phyloP scores from a whole-genome alignment of 2,329 filamentous ascomycete species.

The Monilinia fructigena region DNA sequence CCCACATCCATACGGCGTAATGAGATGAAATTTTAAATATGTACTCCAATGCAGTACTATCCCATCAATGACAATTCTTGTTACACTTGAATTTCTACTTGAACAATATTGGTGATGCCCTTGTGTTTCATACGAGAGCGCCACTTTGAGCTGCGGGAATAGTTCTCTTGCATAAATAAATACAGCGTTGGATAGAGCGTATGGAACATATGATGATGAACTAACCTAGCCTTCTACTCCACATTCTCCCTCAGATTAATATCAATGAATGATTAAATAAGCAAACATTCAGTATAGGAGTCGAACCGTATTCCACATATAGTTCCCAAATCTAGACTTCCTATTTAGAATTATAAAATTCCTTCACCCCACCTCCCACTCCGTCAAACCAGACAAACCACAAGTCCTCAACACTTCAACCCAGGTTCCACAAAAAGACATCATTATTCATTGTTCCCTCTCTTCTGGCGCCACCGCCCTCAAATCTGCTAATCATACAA shows the following conservation, averaged over 20 bases:
- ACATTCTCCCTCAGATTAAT: background rate
- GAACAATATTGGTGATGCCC: background rate
- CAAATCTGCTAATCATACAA: constrained; percentile 1
- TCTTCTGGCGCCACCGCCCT: too few relatives aligned
- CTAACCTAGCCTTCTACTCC: background rate
- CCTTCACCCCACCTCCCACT: background rate
- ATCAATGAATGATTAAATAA: too few relatives aligned
- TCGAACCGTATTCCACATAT: background rate
- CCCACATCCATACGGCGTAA: constrained; percentile 40
- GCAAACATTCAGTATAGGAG: too few relatives aligned
- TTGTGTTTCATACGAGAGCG: background rate
- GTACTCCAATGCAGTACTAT: constrained; percentile 25
- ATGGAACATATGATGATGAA: background rate
- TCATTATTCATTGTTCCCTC: background rate
- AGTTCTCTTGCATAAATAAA: background rate
- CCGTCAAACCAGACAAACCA: background rate
- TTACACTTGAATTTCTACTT: background rate
- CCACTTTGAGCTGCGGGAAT: background rate
- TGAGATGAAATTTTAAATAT: constrained; percentile 36
- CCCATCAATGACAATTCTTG: constrained; percentile 24
- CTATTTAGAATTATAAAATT: background rate
- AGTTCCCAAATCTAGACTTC: background rate
- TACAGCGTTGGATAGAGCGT: too few relatives aligned
- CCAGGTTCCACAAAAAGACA: background rate
- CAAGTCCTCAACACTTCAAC: background rate